Percentiles rank a stretch among this genome's conserved stretches.
These are phyloP conservation scores for Geotrichum europaeum DNA, from an alignment of 1,139 yeast species.

Conservation along the genomic window DNA sequence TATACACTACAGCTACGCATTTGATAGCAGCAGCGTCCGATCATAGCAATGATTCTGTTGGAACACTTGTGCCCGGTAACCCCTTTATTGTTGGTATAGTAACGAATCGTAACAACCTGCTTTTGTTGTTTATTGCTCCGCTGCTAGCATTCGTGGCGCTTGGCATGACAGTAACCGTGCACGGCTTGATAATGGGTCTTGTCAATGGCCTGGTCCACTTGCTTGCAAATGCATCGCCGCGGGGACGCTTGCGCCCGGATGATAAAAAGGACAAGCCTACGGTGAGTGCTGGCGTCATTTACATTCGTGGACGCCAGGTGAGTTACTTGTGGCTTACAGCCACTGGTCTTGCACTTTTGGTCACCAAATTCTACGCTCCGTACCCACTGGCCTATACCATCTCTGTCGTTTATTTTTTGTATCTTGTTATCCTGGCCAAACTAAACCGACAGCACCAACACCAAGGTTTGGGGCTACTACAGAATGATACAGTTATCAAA, in stretches of 20 bases:
- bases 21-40: conserved; percentile 11
- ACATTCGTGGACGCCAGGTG: neutral
- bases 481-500: neutral
- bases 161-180: conserved; percentile 22
- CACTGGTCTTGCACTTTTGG: neutral
- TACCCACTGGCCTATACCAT: conserved; percentile 56
- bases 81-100: conserved; percentile 26
- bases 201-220: neutral
- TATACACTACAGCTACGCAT: conserved; percentile 8
- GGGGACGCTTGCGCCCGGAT: neutral
- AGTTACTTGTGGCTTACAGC: neutral
- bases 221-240: neutral
- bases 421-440: neutral
- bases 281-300: neutral
- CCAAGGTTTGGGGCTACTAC: neutral
- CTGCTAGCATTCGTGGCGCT: conserved; percentile 35
- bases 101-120: conserved; percentile 29
- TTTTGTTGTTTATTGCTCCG: conserved; percentile 23
- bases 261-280: neutral
- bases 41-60: conserved; percentile 17
- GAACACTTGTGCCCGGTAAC: conserved; percentile 17
- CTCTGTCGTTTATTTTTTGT: conserved; percentile 6
- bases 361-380: conserved; percentile 56
- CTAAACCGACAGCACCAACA: neutral
- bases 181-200: neutral